Evolutionary conservation across 352 stramenopile species (phyloP).

Genomic region (Pythium oligandrum): DNA sequence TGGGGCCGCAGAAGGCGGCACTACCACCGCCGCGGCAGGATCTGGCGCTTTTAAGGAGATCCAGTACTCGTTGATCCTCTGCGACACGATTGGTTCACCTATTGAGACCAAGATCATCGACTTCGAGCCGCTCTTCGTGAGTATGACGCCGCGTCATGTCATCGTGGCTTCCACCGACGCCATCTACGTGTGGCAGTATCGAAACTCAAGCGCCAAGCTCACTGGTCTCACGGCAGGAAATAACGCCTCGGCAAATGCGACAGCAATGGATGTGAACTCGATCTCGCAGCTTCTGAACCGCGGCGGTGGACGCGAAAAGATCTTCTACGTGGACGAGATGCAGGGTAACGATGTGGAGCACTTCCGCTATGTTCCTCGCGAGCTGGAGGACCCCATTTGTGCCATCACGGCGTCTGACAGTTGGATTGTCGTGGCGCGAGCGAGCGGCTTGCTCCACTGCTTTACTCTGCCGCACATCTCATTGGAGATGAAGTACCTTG

Average conservation of each 20-base stretch:
- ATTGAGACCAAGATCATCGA: conserved; percentile 84
- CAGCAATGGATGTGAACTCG: conserved; percentile 41
- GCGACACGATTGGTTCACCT: conserved; percentile 78
- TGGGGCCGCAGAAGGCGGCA: conserved; percentile 14
- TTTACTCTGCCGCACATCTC: conserved; percentile 92
- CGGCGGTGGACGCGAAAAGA: conserved; percentile 74
- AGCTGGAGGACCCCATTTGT: conserved; percentile 83
- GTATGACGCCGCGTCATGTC: conserved; percentile 86
- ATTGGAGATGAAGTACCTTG: conserved; percentile 88
- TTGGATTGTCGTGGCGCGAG: conserved; percentile 79
- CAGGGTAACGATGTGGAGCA: conserved; percentile 69
- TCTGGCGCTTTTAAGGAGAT: conserved; percentile 43
- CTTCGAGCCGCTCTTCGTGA: conserved; percentile 78
- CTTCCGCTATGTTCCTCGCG: conserved; percentile 61
- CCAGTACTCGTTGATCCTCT: conserved; percentile 85
- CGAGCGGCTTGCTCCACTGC: conserved; percentile 80
- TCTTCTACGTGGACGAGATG: conserved; percentile 88
- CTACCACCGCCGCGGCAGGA: conserved; percentile 10
- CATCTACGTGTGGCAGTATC: conserved; percentile 94
- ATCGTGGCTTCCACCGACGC: conserved; percentile 72
- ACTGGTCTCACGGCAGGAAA: conserved; percentile 48
- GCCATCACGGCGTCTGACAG: conserved; percentile 82
- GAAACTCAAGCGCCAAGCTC: conserved; percentile 73
- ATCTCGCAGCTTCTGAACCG: conserved; percentile 67
- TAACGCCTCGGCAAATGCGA: conserved; percentile 18